Percentiles rank a stretch among this genome's conserved stretches.
Conservation (phyloP, 2,329 filamentous ascomycete genomes). For the Apiospora koreana region DNA sequence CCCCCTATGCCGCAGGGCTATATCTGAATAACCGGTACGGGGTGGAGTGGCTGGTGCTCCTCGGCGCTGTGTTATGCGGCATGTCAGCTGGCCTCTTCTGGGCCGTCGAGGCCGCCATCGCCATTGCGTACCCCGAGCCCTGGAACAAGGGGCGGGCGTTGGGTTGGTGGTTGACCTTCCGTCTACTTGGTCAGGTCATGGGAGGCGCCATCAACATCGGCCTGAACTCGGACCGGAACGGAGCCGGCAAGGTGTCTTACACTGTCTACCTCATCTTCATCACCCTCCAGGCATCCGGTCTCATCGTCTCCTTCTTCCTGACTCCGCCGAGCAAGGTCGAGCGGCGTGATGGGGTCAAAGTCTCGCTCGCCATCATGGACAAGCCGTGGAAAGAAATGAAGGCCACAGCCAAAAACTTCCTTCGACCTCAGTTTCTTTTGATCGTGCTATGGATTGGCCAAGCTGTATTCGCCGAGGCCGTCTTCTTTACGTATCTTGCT, state of each 20-base stretch:
- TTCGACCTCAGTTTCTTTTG: slow-evolving; percentile 62
- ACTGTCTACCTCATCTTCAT: slow-evolving; percentile 72
- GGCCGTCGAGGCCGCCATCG: slow-evolving; percentile 75
- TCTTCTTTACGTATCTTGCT: slow-evolving; percentile 69
- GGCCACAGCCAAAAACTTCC: slow-evolving; percentile 58
- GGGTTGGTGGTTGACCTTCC: slow-evolving; percentile 66
- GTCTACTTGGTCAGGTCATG: slow-evolving; percentile 65
- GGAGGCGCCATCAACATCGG: slow-evolving; percentile 73
- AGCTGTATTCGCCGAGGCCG: slow-evolving; percentile 69
- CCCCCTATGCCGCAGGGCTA: slow-evolving; percentile 69
- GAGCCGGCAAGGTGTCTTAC: slow-evolving; percentile 68
- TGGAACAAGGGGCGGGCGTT: slow-evolving; percentile 65
- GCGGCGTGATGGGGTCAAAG: slow-evolving; percentile 63
- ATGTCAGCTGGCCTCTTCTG: slow-evolving; percentile 74
- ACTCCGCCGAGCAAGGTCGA: slow-evolving; percentile 63
- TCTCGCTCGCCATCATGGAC: slow-evolving; percentile 58
- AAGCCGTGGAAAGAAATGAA: slow-evolving; percentile 61
- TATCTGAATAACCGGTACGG: slow-evolving; percentile 74
- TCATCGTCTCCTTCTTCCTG: slow-evolving; percentile 64
- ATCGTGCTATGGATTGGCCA: slow-evolving; percentile 70
- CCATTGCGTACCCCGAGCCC: slow-evolving; percentile 71
- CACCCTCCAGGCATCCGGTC: slow-evolving; percentile 65
- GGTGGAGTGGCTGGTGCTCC: slow-evolving; percentile 66
- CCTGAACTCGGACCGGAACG: slow-evolving; percentile 57
- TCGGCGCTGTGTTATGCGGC: slow-evolving; percentile 70